Percentiles rank a stretch among this genome's conserved stretches.
These are phyloP conservation scores for Podaxis pistillaris DNA, from an alignment of 768 basidiomycete species.

Conservation along the genomic window DNA sequence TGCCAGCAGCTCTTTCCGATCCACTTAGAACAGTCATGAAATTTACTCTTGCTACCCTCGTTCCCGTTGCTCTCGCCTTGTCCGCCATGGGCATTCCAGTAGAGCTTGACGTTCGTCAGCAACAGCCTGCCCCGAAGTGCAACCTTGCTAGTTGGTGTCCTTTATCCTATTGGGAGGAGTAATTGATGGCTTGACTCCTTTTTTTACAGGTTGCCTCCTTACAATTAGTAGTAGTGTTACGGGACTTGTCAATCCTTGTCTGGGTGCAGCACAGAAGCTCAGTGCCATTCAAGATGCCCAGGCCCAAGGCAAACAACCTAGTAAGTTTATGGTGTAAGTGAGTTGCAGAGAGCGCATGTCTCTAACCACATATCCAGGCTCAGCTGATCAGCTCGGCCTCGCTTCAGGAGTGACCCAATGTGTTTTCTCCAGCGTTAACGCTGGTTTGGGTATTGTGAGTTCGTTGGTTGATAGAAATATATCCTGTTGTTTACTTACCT, in stretches of 20 bases:
- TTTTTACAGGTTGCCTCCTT: not conserved
- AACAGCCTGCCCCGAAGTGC: not conserved
- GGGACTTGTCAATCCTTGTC: not conserved
- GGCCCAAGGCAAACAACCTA: not conserved
- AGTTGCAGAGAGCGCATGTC: too few relatives aligned
- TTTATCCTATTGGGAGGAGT: not conserved
- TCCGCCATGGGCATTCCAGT: not conserved
- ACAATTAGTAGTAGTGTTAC: not conserved
- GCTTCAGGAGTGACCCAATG: not conserved
- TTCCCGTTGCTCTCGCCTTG: not conserved
- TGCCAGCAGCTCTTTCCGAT: not conserved
- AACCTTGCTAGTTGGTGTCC: not conserved
- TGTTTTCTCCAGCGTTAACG: not conserved
- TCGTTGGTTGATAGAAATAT: not conserved
- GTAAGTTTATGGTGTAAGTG: not conserved
- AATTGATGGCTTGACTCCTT: not conserved
- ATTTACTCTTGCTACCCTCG: not conserved
- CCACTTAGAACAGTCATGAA: not conserved
- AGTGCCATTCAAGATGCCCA: not conserved
- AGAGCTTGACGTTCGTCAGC: not conserved
- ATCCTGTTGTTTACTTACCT: too few relatives aligned
- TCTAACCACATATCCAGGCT: not conserved
- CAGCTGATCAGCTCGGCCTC: not conserved
- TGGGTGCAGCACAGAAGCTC: not conserved
- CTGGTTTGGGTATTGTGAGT: slow-evolving; percentile 6